Evolutionary conservation across 2,329 filamentous ascomycete species (phyloP).

Genomic region (Achaetomium macrosporum): DNA sequence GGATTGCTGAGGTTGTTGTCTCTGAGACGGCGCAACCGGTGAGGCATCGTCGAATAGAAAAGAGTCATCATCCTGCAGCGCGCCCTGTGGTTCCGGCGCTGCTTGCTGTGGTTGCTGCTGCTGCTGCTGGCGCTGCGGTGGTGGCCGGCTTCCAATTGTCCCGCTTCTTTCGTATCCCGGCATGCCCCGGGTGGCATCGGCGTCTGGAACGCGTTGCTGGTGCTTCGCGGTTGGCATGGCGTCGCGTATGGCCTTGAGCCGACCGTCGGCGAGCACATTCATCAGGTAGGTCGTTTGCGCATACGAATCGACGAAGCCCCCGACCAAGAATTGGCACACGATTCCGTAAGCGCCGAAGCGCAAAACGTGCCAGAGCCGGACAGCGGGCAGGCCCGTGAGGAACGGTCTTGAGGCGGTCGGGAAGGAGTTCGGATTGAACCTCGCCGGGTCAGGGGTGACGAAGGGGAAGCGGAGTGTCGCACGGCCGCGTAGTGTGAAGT

Average conservation of each 20-base stretch:
- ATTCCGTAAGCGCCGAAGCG: constrained; percentile 15
- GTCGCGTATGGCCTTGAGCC: constrained; percentile 5
- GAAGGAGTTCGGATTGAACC: constrained; percentile 18
- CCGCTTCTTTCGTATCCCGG: too few relatives aligned
- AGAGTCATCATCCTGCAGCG: constrained; percentile 13
- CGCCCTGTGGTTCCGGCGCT: neutral
- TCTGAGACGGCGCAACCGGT: constrained; percentile 17
- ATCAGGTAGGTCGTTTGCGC: constrained; percentile 8
- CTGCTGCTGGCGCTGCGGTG: constrained; percentile 1
- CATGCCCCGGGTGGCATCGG: too few relatives aligned
- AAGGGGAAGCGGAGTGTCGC: constrained; percentile 21
- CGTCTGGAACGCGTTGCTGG: neutral
- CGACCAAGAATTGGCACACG: neutral
- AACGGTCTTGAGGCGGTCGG: constrained; percentile 8
- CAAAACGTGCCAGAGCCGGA: constrained; percentile 12
- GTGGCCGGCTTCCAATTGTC: too few relatives aligned
- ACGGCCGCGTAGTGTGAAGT: constrained; percentile 11
- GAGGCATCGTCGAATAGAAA: constrained; percentile 25
- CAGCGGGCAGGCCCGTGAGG: constrained; percentile 9
- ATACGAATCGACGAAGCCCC: neutral
- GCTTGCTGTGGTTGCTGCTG: constrained; percentile 4
- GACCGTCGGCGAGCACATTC: constrained; percentile 5
- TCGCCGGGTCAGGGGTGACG: constrained; percentile 15
- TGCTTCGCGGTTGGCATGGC: neutral
- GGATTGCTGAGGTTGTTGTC: neutral